These are phyloP conservation scores for Syzygium oleosum DNA, from an alignment of 345 rosid species.

Conservation along the genomic window DNA sequence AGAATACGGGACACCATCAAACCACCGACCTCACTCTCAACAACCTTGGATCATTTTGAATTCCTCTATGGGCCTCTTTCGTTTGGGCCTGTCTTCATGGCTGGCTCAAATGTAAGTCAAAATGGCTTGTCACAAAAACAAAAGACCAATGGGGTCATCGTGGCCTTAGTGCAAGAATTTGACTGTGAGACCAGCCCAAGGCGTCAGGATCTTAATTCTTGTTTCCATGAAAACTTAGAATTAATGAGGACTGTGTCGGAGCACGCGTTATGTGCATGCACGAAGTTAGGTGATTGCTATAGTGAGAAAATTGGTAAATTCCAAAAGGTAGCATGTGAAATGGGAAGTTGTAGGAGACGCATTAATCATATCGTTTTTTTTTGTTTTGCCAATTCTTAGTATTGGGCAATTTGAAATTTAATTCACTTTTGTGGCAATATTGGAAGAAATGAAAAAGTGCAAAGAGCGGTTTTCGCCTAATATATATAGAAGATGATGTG, in stretches of 20 bases:
- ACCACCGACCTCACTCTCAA: background rate
- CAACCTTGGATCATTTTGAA: background rate
- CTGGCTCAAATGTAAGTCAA: background rate
- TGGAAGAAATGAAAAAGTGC: background rate
- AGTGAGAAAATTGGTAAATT: background rate
- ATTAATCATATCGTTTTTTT: background rate
- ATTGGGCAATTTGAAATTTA: background rate
- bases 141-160: background rate
- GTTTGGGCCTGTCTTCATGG: background rate
- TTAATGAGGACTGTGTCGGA: background rate
- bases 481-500: background rate
- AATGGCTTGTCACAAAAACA: background rate
- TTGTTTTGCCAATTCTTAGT: background rate
- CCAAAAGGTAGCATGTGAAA: background rate
- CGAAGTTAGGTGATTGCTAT: background rate
- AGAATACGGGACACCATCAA: background rate
- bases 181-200: background rate
- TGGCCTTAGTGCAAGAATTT: background rate
- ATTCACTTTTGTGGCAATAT: background rate
- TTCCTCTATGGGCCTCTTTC: background rate
- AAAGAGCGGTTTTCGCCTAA: background rate
- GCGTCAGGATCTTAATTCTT: background rate
- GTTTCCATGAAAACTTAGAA: background rate
- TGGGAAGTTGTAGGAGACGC: background rate
- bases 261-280: background rate